Percentiles rank a stretch among this genome's conserved stretches.
Evolutionary conservation across 1,284 basidiomycete species (phyloP).

Genomic region (Moesziomyces globuligerus): DNA sequence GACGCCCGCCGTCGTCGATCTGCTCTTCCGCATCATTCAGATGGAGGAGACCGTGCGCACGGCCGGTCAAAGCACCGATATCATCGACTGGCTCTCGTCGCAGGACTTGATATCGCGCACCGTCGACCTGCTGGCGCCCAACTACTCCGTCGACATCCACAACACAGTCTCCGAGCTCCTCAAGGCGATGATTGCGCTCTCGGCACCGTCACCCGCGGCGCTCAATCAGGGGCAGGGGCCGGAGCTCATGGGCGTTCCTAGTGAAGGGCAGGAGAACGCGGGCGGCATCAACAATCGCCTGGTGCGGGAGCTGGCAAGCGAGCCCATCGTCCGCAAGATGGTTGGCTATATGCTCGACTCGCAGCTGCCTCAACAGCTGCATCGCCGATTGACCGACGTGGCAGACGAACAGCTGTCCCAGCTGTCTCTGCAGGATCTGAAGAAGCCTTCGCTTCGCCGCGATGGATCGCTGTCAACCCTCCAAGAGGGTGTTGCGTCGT

Average conservation of each 20-base stretch:
- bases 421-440: conserved; percentile 26
- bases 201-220: conserved; percentile 82
- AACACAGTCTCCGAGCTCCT: conserved; percentile 89
- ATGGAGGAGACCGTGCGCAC: conserved; percentile 83
- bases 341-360: conserved; percentile 83
- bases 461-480: conserved; percentile 21
- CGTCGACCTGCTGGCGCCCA: conserved; percentile 83
- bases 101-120: conserved; percentile 85
- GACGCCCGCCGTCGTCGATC: conserved; percentile 88
- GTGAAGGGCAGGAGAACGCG: conserved; percentile 44
- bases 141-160: conserved; percentile 81
- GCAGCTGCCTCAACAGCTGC: conserved; percentile 40
- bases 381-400: conserved; percentile 43
- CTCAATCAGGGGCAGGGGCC: conserved; percentile 67
- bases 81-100: conserved; percentile 88
- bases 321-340: conserved; percentile 78
- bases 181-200: conserved; percentile 93
- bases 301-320: conserved; percentile 86
- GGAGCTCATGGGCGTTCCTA: conserved; percentile 45
- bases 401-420: conserved; percentile 52
- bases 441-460: conserved; percentile 29
- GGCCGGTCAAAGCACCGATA: conserved; percentile 73
- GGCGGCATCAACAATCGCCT: conserved; percentile 75
- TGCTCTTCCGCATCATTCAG: conserved; percentile 90
- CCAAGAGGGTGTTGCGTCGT: conserved; percentile 32